These are phyloP conservation scores for Cicer bijugum DNA, from an alignment of 306 rosid genomes.

Conservation along the genomic window DNA sequence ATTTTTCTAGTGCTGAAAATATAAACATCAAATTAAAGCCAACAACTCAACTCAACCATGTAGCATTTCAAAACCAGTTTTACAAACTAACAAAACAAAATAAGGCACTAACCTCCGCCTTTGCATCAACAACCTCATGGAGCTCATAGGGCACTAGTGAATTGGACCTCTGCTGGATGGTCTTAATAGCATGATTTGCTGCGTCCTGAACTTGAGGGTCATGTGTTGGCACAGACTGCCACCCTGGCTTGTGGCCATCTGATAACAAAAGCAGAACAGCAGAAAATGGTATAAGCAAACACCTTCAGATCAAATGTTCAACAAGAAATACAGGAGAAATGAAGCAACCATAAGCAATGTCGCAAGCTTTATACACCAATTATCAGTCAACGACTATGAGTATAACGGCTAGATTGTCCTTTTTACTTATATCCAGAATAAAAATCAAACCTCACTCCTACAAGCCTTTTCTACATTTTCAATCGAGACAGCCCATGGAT, in stretches of 20 bases:
- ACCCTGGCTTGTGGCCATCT: conserved; percentile 67
- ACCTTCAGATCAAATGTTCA: conserved; percentile 13
- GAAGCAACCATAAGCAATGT: conserved; percentile 10
- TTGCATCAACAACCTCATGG: conserved; percentile 74
- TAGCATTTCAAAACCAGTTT: conserved; percentile 28
- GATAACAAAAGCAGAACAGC: conserved; percentile 39
- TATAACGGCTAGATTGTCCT: not conserved
- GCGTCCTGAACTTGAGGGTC: conserved; percentile 88
- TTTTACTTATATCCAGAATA: conserved; percentile 10
- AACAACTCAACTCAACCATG: not conserved
- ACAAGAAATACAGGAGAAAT: conserved; percentile 17
- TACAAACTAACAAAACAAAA: conserved; percentile 10
- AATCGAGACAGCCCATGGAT: conserved; percentile 1
- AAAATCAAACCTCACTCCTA: conserved; percentile 2
- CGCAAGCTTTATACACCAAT: conserved; percentile 4
- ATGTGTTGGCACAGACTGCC: conserved; percentile 66
- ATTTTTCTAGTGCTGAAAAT: not conserved
- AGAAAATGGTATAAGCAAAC: conserved; percentile 26
- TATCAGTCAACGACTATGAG: not conserved
- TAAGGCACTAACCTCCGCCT: conserved; percentile 71
- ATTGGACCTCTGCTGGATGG: conserved; percentile 79
- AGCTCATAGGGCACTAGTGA: conserved; percentile 71
- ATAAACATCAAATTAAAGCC: conserved; percentile 23
- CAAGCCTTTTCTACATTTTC: conserved; percentile 29
- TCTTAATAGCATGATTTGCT: conserved; percentile 72